Percentiles rank a stretch among this genome's conserved stretches.
These are phyloP conservation scores for Arthrobotrys iridis DNA, from an alignment of 2,329 filamentous ascomycete species.

Conservation along the genomic window DNA sequence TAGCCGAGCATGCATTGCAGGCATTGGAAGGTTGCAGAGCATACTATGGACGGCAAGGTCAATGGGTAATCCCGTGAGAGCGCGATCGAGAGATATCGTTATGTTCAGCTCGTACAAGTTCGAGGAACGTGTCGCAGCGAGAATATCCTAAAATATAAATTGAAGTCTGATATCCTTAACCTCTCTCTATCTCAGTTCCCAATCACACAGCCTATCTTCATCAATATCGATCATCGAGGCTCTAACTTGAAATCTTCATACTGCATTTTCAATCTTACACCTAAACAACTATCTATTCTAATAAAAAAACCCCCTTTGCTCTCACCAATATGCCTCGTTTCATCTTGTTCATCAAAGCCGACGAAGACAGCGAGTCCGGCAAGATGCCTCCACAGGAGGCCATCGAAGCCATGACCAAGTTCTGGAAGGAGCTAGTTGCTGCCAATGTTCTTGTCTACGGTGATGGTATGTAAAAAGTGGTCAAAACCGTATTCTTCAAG, in stretches of 20 bases:
- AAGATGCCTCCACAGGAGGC: slow-evolving; percentile 45
- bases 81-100: neutral
- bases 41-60: neutral
- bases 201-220: neutral
- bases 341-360: slow-evolving; percentile 41
- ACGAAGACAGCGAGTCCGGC: slow-evolving; percentile 40
- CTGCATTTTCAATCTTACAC: too few relatives aligned
- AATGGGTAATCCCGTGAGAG: slow-evolving; percentile 1
- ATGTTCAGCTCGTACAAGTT: too few relatives aligned
- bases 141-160: slow-evolving; percentile 20
- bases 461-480: slow-evolving; percentile 17
- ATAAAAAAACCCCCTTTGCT: neutral
- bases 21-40: too few relatives aligned
- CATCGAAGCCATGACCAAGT: slow-evolving; percentile 42
- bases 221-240: neutral
- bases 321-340: slow-evolving; percentile 32
- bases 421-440: slow-evolving; percentile 29
- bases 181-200: neutral
- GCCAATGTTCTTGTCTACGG: slow-evolving; percentile 40
- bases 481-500: neutral
- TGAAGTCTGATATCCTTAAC: neutral
- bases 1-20: too few relatives aligned
- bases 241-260: too few relatives aligned
- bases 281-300: neutral
- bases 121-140: too few relatives aligned